A percentile compares a stretch with the other conserved stretches of the same genome.
phyloP scores from a whole-genome alignment of 2,329 filamentous ascomycete genomes.

The Ophiostoma angusticollis region DNA sequence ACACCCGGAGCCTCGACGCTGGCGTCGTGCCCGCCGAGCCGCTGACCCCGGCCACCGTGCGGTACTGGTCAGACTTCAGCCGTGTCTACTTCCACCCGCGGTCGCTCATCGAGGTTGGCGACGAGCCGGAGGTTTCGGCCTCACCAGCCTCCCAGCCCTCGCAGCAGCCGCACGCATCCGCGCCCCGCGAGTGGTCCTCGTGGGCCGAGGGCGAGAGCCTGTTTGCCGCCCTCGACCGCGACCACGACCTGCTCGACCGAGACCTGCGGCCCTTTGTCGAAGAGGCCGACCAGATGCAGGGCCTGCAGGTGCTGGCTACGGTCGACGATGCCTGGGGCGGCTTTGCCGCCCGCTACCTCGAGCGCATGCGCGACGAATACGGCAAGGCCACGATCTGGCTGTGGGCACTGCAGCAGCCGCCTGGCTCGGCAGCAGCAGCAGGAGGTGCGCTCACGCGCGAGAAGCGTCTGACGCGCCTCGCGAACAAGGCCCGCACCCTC shows the following conservation, averaged over 20 bases:
- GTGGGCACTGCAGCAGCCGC: slow-evolving; percentile 65
- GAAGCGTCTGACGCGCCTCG: slow-evolving; percentile 49
- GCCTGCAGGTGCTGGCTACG: slow-evolving; percentile 61
- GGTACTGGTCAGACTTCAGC: slow-evolving; percentile 95
- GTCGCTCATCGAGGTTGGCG: slow-evolving; percentile 62
- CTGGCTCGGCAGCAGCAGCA: no score
- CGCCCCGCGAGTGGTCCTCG: slow-evolving; percentile 18
- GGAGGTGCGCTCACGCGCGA: slow-evolving; percentile 24
- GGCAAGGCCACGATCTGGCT: slow-evolving; percentile 79
- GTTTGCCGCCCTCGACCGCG: slow-evolving; percentile 58
- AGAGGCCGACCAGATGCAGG: slow-evolving; percentile 87
- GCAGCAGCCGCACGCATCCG: neutral
- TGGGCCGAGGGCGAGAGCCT: slow-evolving; percentile 64
- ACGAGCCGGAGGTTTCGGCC: slow-evolving; percentile 9
- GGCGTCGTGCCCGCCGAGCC: slow-evolving; percentile 46
- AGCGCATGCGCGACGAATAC: slow-evolving; percentile 77
- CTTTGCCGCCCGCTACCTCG: slow-evolving; percentile 59
- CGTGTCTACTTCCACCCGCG: slow-evolving; percentile 84
- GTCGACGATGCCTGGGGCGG: slow-evolving; percentile 73
- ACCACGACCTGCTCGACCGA: slow-evolving; percentile 80
- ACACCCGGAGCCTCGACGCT: slow-evolving; percentile 66
- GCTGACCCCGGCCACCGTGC: slow-evolving; percentile 58
- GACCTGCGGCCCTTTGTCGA: slow-evolving; percentile 81
- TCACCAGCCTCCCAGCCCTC: neutral
- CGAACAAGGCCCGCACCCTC: slow-evolving; percentile 63